A percentile compares a stretch with the other conserved stretches of the same genome.
Evolutionary conservation across 805 yeast species (phyloP).

Genomic region (Saccharomycopsis synnaedendra): DNA sequence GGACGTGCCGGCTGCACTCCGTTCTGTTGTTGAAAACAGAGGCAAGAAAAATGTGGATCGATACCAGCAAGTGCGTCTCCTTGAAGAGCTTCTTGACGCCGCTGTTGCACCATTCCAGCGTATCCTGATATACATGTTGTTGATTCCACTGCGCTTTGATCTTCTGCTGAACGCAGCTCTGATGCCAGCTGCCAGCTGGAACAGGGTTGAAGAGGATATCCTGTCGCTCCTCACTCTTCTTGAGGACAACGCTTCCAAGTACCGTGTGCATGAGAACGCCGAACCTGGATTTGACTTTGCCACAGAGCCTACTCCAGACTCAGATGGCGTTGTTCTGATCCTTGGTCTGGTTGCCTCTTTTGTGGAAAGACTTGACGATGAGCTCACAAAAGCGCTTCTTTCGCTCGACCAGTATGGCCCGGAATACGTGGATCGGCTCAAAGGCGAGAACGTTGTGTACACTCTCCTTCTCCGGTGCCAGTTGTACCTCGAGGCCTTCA

Average conservation of each 20-base stretch:
- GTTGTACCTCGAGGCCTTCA: conserved; percentile 63
- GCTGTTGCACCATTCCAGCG: conserved; percentile 57
- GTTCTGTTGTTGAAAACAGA: conserved; percentile 72
- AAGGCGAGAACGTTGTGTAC: conserved; percentile 75
- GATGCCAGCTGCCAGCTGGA: conserved; percentile 80
- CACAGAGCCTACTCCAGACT: conserved; percentile 52
- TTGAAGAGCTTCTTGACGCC: conserved; percentile 48
- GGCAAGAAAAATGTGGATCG: conserved; percentile 93
- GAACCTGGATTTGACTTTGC: conserved; percentile 59
- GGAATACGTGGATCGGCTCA: conserved; percentile 83
- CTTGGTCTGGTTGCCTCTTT: conserved; percentile 79
- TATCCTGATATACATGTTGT: conserved; percentile 65
- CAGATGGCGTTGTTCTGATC: conserved; percentile 59
- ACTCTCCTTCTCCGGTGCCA: conserved; percentile 74
- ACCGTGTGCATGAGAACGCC: conserved; percentile 72
- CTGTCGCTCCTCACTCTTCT: conserved; percentile 51
- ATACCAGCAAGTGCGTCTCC: conserved; percentile 57
- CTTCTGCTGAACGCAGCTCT: conserved; percentile 51
- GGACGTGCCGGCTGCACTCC: conserved; percentile 60
- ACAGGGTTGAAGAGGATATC: conserved; percentile 51
- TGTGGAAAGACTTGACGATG: conserved; percentile 92
- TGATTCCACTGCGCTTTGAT: conserved; percentile 85
- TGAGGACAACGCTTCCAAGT: conserved; percentile 45
- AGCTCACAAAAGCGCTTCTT: conserved; percentile 78
- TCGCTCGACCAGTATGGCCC: conserved; percentile 90